phyloP scores from a whole-genome alignment of 805 yeast species.

The Jamesozyma lodderae region DNA sequence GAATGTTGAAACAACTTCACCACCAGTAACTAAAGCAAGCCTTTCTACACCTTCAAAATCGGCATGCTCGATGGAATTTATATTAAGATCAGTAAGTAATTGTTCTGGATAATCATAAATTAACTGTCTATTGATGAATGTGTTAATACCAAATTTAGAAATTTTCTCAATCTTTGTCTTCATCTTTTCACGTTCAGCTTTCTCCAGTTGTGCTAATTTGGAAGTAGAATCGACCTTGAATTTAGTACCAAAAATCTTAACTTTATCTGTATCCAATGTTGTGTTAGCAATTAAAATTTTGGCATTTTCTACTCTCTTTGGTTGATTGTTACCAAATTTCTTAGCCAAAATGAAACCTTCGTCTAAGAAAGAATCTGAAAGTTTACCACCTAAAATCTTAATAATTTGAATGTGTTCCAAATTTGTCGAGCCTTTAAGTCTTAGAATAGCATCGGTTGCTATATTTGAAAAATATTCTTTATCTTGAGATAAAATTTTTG shows the following conservation, averaged over 20 bases:
- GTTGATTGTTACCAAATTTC: constrained; percentile 90
- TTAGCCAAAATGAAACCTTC: constrained; percentile 92
- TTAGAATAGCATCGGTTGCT: constrained; percentile 88
- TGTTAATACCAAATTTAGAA: constrained; percentile 74
- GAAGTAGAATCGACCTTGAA: constrained; percentile 93
- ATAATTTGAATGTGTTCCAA: constrained; percentile 88
- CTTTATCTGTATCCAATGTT: constrained; percentile 94
- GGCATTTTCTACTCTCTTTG: constrained; percentile 74
- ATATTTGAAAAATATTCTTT: constrained; percentile 79
- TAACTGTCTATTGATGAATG: constrained; percentile 91
- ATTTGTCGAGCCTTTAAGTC: constrained; percentile 80
- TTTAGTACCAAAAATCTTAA: constrained; percentile 94
- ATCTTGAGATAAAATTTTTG: constrained; percentile 92
- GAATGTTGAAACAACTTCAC: constrained; percentile 94
- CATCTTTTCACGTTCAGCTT: constrained; percentile 93
- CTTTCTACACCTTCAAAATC: constrained; percentile 98
- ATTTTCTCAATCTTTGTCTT: constrained; percentile 80
- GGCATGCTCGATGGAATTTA: constrained; percentile 94
- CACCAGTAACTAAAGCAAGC: constrained; percentile 92
- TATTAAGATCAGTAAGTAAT: constrained; percentile 75
- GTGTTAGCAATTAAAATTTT: constrained; percentile 90
- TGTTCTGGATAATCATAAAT: constrained; percentile 98
- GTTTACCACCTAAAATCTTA: constrained; percentile 86
- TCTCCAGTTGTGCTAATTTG: constrained; percentile 86
- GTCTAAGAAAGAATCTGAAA: constrained; percentile 86